Evolutionary conservation across 192 early-diverging fungal genomes (phyloP).

Genomic region (Umbelopsis sp.): DNA sequence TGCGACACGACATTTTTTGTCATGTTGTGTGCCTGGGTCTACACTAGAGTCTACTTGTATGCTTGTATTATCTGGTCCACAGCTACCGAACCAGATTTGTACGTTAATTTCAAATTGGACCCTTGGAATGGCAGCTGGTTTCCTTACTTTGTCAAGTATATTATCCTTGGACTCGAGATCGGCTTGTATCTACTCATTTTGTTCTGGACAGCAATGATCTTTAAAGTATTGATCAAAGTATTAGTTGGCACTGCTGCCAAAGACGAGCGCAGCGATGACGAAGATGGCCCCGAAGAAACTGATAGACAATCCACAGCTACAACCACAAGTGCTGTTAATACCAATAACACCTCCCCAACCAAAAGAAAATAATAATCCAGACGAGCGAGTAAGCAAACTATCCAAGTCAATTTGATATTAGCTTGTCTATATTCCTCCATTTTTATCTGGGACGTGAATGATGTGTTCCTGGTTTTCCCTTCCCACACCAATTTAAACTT

Average conservation of each 20-base stretch:
- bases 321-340: neutral
- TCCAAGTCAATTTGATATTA: no score
- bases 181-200: constrained; percentile 61
- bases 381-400: neutral
- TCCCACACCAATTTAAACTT: neutral
- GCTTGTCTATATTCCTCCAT: neutral
- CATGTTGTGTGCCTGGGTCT: constrained; percentile 73
- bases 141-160: constrained; percentile 42
- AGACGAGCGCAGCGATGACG: constrained; percentile 72
- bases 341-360: neutral
- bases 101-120: constrained; percentile 46
- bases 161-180: constrained; percentile 49
- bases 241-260: constrained; percentile 52
- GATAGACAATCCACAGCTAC: constrained; percentile 9
- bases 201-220: constrained; percentile 72
- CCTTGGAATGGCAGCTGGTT: constrained; percentile 54
- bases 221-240: constrained; percentile 63
- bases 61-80: constrained; percentile 62
- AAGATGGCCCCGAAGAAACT: constrained; percentile 42
- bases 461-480: neutral
- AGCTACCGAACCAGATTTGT: constrained; percentile 56
- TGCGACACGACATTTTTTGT: constrained; percentile 66
- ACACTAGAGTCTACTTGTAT: constrained; percentile 76
- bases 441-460: neutral
- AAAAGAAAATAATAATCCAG: neutral